These are phyloP conservation scores for Aspergillus bertholletiae DNA, from an alignment of 495 filamentous ascomycete genomes.

Conservation along the genomic window DNA sequence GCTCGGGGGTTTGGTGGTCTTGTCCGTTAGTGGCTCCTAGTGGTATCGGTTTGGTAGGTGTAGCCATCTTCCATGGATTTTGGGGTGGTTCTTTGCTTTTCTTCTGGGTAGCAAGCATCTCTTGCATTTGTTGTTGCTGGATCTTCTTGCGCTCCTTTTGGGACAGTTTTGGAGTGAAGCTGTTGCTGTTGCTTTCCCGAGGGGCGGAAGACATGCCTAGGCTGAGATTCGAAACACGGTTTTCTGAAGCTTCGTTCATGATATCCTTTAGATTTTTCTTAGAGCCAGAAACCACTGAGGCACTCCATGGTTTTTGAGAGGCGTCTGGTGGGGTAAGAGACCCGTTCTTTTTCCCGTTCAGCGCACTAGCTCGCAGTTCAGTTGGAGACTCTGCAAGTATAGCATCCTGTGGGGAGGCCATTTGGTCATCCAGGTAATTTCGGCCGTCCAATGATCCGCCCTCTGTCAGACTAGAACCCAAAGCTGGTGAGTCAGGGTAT, in stretches of 20 bases:
- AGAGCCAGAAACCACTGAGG: conserved; percentile 47
- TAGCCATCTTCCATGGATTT: conserved; percentile 71
- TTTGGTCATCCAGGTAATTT: conserved; percentile 31
- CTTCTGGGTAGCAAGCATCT: conserved; percentile 45
- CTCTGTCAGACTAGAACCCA: conserved; percentile 28
- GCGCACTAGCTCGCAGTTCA: conserved; percentile 20
- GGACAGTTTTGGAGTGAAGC: conserved; percentile 59
- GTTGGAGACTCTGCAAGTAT: conserved; percentile 29
- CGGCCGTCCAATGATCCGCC: conserved; percentile 26
- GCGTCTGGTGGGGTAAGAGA: conserved; percentile 10
- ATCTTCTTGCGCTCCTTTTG: conserved; percentile 89
- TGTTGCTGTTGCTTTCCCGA: conserved; percentile 31
- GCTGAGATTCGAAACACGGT: conserved; percentile 65
- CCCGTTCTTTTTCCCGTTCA: conserved; percentile 20
- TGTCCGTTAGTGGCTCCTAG: conserved; percentile 20
- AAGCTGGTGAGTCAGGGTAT: conserved; percentile 25
- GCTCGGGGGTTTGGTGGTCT: conserved; percentile 14
- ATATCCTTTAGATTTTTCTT: conserved; percentile 83
- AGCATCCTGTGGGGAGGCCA: conserved; percentile 26
- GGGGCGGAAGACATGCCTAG: conserved; percentile 55
- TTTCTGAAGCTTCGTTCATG: conserved; percentile 69
- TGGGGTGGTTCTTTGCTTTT: conserved; percentile 42
- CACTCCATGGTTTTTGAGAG: conserved; percentile 55
- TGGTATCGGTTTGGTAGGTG: conserved; percentile 20
- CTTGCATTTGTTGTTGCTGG: conserved; percentile 64